Conservation (phyloP, 1,284 basidiomycete species). For the Malassezia brasiliensis region DNA sequence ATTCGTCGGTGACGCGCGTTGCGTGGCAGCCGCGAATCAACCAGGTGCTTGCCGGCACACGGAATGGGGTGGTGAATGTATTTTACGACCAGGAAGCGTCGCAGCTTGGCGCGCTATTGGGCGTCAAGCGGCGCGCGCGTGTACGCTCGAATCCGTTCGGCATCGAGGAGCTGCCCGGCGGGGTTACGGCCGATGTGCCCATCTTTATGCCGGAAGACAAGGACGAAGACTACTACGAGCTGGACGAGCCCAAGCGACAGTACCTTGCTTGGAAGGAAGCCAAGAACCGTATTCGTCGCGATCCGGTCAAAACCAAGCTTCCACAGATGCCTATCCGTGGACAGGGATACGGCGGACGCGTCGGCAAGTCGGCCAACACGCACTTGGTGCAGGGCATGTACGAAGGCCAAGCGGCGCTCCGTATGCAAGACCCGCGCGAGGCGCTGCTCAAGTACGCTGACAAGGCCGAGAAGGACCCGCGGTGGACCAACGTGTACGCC, state of each 20-base stretch:
- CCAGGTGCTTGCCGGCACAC: slow-evolving; percentile 35
- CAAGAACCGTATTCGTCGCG: slow-evolving; percentile 67
- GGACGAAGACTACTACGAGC: slow-evolving; percentile 3
- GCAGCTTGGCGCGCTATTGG: slow-evolving; percentile 78
- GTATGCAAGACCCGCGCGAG: slow-evolving; percentile 68
- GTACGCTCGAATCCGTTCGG: slow-evolving; percentile 6
- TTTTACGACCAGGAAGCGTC: slow-evolving; percentile 80
- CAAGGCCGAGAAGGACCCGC: slow-evolving; percentile 62
- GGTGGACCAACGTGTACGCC: slow-evolving; percentile 68
- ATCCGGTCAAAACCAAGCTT: slow-evolving; percentile 56
- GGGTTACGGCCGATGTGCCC: slow-evolving; percentile 14
- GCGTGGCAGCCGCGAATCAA: slow-evolving; percentile 29
- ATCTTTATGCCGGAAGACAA: slow-evolving; percentile 24
- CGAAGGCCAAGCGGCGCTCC: slow-evolving; percentile 21
- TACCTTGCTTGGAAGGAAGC: slow-evolving; percentile 50
- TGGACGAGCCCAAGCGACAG: slow-evolving; percentile 58
- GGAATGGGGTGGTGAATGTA: slow-evolving; percentile 67
- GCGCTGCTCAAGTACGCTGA: slow-evolving; percentile 87
- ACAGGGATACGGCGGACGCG: slow-evolving; percentile 79
- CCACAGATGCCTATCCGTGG: slow-evolving; percentile 68
- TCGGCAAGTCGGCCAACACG: slow-evolving; percentile 88
- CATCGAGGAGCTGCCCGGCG: slow-evolving; percentile 7
- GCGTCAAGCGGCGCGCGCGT: slow-evolving; percentile 53
- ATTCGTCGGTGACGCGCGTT: slow-evolving; percentile 18
- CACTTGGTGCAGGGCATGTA: slow-evolving; percentile 88